These are phyloP conservation scores for Draba incana DNA, from an alignment of 345 rosid genomes.

Conservation along the genomic window DNA sequence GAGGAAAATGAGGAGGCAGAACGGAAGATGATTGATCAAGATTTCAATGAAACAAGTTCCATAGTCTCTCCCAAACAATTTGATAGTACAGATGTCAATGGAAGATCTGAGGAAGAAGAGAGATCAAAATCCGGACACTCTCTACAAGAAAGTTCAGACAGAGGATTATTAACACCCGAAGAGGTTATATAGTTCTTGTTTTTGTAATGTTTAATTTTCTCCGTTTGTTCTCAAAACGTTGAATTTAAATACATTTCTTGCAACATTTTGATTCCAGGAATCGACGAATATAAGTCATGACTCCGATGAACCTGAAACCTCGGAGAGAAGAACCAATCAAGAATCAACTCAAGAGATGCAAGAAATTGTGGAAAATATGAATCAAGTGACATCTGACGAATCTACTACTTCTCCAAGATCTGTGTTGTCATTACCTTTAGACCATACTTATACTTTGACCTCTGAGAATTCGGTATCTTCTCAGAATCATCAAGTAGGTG, in stretches of 20 bases:
- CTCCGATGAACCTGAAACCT: conserved; percentile 29
- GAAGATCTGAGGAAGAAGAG: conserved; percentile 22
- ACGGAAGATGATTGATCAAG: conserved; percentile 25
- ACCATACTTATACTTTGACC: conserved; percentile 27
- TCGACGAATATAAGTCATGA: conserved; percentile 18
- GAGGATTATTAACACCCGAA: conserved; percentile 16
- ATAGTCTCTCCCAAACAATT: conserved; percentile 17
- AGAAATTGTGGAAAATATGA: conserved; percentile 27
- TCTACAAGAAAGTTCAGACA: conserved; percentile 2
- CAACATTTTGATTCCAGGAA: conserved; percentile 38
- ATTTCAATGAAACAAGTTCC: conserved; percentile 21
- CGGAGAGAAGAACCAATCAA: conserved; percentile 32
- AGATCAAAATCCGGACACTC: conserved; percentile 16
- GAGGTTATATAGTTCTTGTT: conserved; percentile 45
- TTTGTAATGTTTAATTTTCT: neutral
- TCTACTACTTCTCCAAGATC: conserved; percentile 55
- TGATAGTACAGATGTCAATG: conserved; percentile 16
- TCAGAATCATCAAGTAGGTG: conserved; percentile 32
- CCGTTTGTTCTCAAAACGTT: conserved; percentile 6
- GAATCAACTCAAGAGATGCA: conserved; percentile 33
- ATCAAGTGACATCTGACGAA: conserved; percentile 29
- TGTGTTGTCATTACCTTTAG: conserved; percentile 39
- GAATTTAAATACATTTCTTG: conserved; percentile 3
- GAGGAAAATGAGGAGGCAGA: conserved; percentile 44
- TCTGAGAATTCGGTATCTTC: conserved; percentile 33